These are phyloP conservation scores for Pleurotus giganteus DNA, from an alignment of 768 basidiomycete genomes.

Conservation along the genomic window DNA sequence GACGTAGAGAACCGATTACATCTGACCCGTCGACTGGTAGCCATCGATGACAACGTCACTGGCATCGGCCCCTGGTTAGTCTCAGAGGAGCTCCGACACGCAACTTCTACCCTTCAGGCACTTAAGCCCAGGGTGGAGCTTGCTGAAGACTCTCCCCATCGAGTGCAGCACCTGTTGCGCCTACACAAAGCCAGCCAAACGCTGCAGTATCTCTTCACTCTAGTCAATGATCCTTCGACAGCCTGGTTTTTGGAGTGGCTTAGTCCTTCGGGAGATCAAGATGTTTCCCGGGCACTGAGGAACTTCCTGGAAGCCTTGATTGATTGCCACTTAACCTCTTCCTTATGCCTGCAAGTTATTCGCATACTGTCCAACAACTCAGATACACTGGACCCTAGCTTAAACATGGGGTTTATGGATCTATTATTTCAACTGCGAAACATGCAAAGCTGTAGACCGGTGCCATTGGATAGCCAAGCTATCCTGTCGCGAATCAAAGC, in stretches of 20 bases:
- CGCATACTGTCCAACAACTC: conserved; percentile 13
- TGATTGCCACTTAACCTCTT: conserved; percentile 45
- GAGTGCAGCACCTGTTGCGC: conserved; percentile 49
- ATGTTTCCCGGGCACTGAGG: conserved; percentile 39
- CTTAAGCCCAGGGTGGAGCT: background rate
- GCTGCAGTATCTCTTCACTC: conserved; percentile 47
- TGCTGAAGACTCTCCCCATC: conserved; percentile 30
- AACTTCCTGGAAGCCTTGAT: conserved; percentile 44
- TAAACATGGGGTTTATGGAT: conserved; percentile 13
- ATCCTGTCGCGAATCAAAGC: background rate
- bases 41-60: conserved; percentile 52
- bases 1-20: conserved; percentile 53
- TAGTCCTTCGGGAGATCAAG: conserved; percentile 25
- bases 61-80: conserved; percentile 73
- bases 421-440: background rate
- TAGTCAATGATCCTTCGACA: conserved; percentile 38
- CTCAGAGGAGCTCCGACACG: conserved; percentile 52
- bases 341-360: conserved; percentile 41
- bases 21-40: conserved; percentile 52
- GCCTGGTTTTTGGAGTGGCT: conserved; percentile 2
- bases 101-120: background rate
- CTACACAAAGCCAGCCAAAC: conserved; percentile 22
- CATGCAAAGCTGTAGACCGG: conserved; percentile 1
- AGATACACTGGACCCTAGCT: conserved; percentile 23
- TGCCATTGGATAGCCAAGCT: background rate